phyloP scores from a whole-genome alignment of 2,329 filamentous ascomycete species.

The Xylaria polymorpha region DNA sequence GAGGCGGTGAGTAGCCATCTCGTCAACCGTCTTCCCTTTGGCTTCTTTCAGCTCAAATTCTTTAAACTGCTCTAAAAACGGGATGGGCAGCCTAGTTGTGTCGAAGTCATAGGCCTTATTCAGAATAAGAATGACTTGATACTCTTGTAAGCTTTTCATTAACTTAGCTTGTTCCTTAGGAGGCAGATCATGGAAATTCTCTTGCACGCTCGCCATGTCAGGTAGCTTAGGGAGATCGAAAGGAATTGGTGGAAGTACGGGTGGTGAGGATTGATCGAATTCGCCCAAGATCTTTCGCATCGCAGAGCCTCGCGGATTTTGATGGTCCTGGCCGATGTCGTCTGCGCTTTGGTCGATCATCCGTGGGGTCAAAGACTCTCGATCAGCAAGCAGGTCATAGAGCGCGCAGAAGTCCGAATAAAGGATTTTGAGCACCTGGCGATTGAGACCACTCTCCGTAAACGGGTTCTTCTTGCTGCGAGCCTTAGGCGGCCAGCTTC shows the following conservation, averaged over 20 bases:
- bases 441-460: conserved; percentile 85
- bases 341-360: conserved; percentile 74
- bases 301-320: conserved; percentile 73
- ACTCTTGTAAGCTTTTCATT: conserved; percentile 77
- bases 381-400: conserved; percentile 90
- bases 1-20: conserved; percentile 76
- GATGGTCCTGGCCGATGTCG: conserved; percentile 64
- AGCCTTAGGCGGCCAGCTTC: conserved; percentile 89
- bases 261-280: conserved; percentile 88
- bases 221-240: conserved; percentile 88
- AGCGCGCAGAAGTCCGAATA: conserved; percentile 88
- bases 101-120: conserved; percentile 85
- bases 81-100: conserved; percentile 65
- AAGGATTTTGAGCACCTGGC: conserved; percentile 81
- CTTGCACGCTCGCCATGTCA: conserved; percentile 71
- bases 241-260: conserved; percentile 89
- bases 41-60: conserved; percentile 77
- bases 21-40: conserved; percentile 70
- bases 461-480: conserved; percentile 92
- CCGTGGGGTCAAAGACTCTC: conserved; percentile 80
- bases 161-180: conserved; percentile 80
- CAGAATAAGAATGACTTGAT: conserved; percentile 82
- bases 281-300: conserved; percentile 85
- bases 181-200: conserved; percentile 72
- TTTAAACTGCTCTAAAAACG: conserved; percentile 77